Evolutionary conservation across 2,329 filamentous ascomycete species (phyloP), one percentile per base, ranked within the genome.

Genomic region (Fusarium sp.): DNA sequence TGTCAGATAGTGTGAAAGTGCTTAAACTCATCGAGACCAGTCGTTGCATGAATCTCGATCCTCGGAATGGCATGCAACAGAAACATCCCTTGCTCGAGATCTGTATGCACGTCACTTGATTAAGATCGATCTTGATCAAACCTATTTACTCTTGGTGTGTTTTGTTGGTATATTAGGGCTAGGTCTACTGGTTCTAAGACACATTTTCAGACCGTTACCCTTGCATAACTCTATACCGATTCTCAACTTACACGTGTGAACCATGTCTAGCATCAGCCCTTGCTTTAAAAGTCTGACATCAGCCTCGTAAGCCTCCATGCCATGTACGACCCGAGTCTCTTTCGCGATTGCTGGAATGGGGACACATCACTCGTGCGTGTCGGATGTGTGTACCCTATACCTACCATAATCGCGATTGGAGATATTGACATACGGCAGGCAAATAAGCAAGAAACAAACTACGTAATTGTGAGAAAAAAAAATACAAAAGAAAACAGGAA

Each of bases 291-390:
- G 36, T 34, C 33, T 37, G 28, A 51, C 54, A 44, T 40, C 47
- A 47, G 34, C 42, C n/a, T 51, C 45, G n/a, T 36, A 62, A 66
- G 45, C 66, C 62, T 53, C 18, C 62, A 70, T 67, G 34, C 62
- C 66, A 50, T 20, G 18, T n/a, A 20, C 4, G 20, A 36, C 51
- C 30, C 16, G 16, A 37, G 12, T n/a, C 46, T 30, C 36, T 44
- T 42, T 41, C n/a, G 33, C 20, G 11, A 45, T 42, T 50, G 28
- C 36, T 63, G 66, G 66, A 69, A 69, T 70, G 67, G 33, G n/a
- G 42, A 18, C 37, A 26, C 31, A 63, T 51, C 15, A 18, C 33
- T 42, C 34, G 45, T 28, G 4, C 8, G 23, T 31, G 15, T 63
- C 61, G 16, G 16, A 20, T 26, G 26, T 28, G 26, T 36, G 16